A percentile compares a stretch with the other conserved stretches of the same genome.
These are phyloP conservation scores for Eucalyptus lansdowneana DNA, from an alignment of 345 rosid genomes.

Conservation along the genomic window DNA sequence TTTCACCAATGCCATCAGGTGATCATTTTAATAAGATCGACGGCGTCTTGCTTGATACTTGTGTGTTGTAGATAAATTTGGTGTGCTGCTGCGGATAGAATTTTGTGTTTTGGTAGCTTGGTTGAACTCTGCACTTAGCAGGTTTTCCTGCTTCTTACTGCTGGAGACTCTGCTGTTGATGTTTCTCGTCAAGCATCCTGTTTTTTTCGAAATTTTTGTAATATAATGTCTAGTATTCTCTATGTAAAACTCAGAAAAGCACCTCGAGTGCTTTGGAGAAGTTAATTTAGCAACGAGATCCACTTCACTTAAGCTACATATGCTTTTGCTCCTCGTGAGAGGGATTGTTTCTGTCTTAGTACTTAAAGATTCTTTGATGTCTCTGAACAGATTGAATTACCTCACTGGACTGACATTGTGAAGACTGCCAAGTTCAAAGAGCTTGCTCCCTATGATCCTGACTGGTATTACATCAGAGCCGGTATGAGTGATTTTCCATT, in stretches of 20 bases:
- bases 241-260: background rate
- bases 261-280: background rate
- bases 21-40: background rate
- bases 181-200: background rate
- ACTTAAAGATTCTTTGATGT: background rate
- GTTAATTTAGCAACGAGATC: background rate
- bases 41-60: background rate
- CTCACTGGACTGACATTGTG: constrained; percentile 81
- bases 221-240: background rate
- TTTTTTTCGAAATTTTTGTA: background rate
- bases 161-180: background rate
- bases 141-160: background rate
- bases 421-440: constrained; percentile 73
- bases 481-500: constrained; percentile 11
- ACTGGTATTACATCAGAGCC: constrained; percentile 81
- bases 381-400: constrained; percentile 62
- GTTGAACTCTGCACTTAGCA: background rate
- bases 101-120: background rate
- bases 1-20: background rate
- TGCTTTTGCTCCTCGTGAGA: background rate
- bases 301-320: background rate
- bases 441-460: constrained; percentile 91
- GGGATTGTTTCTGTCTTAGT: background rate
- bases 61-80: background rate
- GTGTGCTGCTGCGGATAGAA: background rate